Conservation (phyloP, 2,329 filamentous ascomycete species). For the Cladosporium sp. region DNA sequence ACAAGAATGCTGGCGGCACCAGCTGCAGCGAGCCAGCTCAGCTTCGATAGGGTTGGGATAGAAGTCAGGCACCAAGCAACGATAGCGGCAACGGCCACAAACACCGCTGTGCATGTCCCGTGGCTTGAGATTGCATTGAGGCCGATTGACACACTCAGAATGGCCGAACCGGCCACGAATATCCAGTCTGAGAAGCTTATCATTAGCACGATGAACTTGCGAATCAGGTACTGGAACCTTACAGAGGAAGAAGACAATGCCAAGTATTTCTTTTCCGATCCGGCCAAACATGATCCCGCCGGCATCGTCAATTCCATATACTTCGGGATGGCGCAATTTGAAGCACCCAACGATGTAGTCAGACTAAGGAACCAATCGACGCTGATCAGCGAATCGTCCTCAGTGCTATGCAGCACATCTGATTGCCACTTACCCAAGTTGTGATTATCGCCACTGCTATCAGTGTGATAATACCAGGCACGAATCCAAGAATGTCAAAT, state of each 20-base stretch:
- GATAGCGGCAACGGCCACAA: neutral
- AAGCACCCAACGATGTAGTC: conserved; percentile 47
- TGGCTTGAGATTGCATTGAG: conserved; percentile 59
- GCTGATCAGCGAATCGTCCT: neutral
- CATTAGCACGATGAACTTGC: neutral
- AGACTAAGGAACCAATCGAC: conserved; percentile 20
- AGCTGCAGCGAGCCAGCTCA: conserved; percentile 59
- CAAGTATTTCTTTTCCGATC: conserved; percentile 47
- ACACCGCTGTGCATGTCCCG: conserved; percentile 57
- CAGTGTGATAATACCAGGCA: conserved; percentile 45
- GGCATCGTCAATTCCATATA: conserved; percentile 55
- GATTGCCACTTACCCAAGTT: conserved; percentile 32
- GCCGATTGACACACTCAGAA: conserved; percentile 56
- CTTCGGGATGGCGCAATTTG: conserved; percentile 50
- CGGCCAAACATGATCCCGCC: conserved; percentile 51
- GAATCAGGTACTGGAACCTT: neutral
- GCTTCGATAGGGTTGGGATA: conserved; percentile 21
- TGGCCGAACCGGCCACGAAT: conserved; percentile 53
- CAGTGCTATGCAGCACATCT: neutral
- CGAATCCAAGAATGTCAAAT: conserved; percentile 44
- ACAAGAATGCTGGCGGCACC: conserved; percentile 57
- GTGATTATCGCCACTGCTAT: conserved; percentile 38
- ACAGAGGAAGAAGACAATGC: conserved; percentile 36
- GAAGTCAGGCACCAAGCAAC: neutral
- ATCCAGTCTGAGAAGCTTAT: conserved; percentile 51